These are phyloP conservation scores for Petrea volubilis DNA, from an alignment of 257 asterid species.

Conservation along the genomic window DNA sequence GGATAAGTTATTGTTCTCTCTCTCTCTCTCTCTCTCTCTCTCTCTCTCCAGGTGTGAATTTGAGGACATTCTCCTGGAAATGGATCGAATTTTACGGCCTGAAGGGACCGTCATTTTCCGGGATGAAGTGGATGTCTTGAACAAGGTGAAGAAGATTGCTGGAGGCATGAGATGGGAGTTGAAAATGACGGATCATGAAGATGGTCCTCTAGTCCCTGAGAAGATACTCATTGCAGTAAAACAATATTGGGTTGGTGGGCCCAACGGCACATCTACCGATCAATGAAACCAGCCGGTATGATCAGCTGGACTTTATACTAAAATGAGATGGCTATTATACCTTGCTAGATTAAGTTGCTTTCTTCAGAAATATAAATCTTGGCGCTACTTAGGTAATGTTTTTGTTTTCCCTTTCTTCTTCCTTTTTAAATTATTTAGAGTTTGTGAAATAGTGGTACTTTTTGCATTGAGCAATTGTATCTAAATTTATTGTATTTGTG, in stretches of 20 bases:
- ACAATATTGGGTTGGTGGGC: constrained; percentile 56
- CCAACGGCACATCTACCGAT: constrained; percentile 39
- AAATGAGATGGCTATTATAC: not conserved
- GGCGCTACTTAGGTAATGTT: constrained; percentile 2
- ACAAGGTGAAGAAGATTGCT: constrained; percentile 66
- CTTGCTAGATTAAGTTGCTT: constrained; percentile 11
- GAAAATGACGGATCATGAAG: constrained; percentile 83
- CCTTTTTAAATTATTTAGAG: not conserved
- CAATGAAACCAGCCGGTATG: constrained; percentile 29
- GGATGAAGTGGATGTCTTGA: constrained; percentile 75
- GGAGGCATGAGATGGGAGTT: constrained; percentile 84
- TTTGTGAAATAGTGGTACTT: not conserved
- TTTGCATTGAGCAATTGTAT: constrained; percentile 29
- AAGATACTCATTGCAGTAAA: constrained; percentile 73
- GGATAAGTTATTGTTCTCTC: no score
- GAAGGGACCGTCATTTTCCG: constrained; percentile 76
- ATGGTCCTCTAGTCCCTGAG: constrained; percentile 89
- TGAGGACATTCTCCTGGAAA: constrained; percentile 84
- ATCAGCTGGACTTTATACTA: not conserved
- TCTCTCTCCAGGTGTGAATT: constrained; percentile 61
- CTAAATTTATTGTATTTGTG: constrained; percentile 9
- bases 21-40: no score
- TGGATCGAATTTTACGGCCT: constrained; percentile 86
- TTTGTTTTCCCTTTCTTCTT: not conserved
- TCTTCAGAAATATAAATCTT: constrained; percentile 1